phyloP scores from a whole-genome alignment of 2,329 filamentous ascomycete genomes.

The Penicillium sp. region DNA sequence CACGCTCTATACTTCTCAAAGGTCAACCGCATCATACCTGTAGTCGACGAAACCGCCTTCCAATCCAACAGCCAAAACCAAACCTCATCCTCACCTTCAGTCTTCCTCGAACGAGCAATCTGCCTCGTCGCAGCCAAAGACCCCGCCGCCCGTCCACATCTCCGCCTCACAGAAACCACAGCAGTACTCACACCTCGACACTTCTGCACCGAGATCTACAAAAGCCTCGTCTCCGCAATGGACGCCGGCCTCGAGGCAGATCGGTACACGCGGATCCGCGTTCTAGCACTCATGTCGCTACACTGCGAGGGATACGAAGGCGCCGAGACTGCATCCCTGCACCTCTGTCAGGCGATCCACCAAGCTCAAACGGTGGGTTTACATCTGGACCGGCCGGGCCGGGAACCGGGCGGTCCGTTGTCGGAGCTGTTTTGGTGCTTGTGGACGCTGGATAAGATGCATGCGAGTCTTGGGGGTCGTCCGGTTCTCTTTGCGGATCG shows the following conservation, averaged over 20 bases:
- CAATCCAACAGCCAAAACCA: not conserved
- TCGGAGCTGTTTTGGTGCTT: conserved; percentile 43
- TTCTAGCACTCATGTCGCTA: conserved; percentile 43
- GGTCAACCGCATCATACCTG: conserved; percentile 42
- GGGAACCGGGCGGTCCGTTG: conserved; percentile 32
- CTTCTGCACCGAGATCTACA: conserved; percentile 44
- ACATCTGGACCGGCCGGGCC: conserved; percentile 41
- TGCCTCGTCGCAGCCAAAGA: conserved; percentile 46
- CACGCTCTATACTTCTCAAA: conserved; percentile 40
- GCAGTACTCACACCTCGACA: conserved; percentile 36
- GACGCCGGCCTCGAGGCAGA: conserved; percentile 41
- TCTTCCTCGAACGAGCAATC: conserved; percentile 41
- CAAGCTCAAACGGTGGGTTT: conserved; percentile 44
- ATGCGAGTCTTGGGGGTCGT: conserved; percentile 44
- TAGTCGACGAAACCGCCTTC: conserved; percentile 36
- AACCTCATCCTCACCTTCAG: not conserved
- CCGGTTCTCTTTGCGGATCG: conserved; percentile 43
- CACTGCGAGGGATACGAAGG: conserved; percentile 46
- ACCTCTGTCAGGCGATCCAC: conserved; percentile 45
- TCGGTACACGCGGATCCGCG: conserved; percentile 40
- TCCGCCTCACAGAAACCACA: conserved; percentile 35
- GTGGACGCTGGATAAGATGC: conserved; percentile 47
- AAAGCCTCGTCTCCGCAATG: conserved; percentile 40
- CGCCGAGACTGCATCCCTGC: conserved; percentile 43
- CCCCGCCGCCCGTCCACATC: conserved; percentile 31